These are phyloP conservation scores for Fusarium hainanense DNA, from an alignment of 2,329 filamentous ascomycete species.

Conservation along the genomic window DNA sequence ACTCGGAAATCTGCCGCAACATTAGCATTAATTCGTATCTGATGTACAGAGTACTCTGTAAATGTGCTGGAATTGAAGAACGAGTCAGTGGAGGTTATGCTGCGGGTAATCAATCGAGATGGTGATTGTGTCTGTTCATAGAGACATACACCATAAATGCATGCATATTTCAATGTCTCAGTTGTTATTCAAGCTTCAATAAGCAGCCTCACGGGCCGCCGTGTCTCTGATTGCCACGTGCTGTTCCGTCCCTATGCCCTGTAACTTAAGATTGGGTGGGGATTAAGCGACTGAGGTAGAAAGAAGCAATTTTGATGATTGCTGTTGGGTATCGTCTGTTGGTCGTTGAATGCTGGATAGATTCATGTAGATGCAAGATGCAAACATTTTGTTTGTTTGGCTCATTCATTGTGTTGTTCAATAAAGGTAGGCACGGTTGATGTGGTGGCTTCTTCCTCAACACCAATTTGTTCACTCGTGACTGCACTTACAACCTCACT, in stretches of 20 bases:
- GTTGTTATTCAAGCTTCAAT: slow-evolving; percentile 9
- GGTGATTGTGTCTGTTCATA: too few species aligned
- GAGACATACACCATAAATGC: neutral
- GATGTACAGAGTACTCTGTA: neutral
- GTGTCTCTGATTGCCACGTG: slow-evolving; percentile 40
- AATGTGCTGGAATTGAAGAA: neutral
- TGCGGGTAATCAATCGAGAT: neutral
- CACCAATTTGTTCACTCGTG: neutral
- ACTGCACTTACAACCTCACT: neutral
- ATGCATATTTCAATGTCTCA: slow-evolving; percentile 11
- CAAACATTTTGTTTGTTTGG: slow-evolving; percentile 11
- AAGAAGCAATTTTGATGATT: slow-evolving; percentile 19
- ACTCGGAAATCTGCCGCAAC: slow-evolving; percentile 17
- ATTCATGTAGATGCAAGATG: neutral
- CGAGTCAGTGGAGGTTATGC: slow-evolving; percentile 9
- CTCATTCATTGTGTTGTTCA: neutral
- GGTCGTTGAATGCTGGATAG: too few species aligned
- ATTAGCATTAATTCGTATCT: neutral
- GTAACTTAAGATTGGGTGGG: slow-evolving; percentile 23
- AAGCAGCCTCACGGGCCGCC: slow-evolving; percentile 7
- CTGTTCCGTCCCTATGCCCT: slow-evolving; percentile 29
- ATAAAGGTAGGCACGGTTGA: neutral
- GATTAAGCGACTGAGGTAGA: neutral
- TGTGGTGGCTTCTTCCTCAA: slow-evolving; percentile 1
- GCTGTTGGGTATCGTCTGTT: neutral